A percentile compares a stretch with the other conserved stretches of the same genome.
Conservation (phyloP, 2,329 filamentous ascomycete species). For the Fulvia fulva region DNA sequence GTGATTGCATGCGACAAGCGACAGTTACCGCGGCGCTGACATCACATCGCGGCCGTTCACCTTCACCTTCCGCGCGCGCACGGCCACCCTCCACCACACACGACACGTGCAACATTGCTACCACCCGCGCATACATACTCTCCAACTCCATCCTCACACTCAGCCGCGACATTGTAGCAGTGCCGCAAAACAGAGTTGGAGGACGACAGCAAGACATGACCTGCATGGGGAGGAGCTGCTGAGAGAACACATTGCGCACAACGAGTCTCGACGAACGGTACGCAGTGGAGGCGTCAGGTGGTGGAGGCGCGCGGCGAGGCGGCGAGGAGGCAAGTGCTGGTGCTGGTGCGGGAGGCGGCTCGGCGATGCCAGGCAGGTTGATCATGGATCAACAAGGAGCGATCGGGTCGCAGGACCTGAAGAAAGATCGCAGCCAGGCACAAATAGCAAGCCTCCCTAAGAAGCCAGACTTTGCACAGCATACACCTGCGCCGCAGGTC, state of each 20-base stretch:
- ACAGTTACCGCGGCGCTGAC: neutral
- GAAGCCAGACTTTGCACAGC: constrained; percentile 19
- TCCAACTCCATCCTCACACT: neutral
- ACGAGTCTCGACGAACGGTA: constrained; percentile 12
- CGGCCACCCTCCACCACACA: neutral
- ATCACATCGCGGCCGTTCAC: neutral
- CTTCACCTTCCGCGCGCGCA: neutral
- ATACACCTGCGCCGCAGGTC: constrained; percentile 7
- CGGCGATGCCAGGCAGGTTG: constrained; percentile 46
- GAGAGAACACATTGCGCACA: constrained; percentile 28
- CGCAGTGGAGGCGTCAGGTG: constrained; percentile 17
- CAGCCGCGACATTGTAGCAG: no score
- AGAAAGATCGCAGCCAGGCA: constrained; percentile 30
- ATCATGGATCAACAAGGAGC: constrained; percentile 45
- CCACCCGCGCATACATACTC: neutral
- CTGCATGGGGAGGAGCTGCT: constrained; percentile 6
- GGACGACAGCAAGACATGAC: constrained; percentile 20
- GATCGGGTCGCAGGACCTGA: constrained; percentile 34
- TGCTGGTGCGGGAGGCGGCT: constrained; percentile 16
- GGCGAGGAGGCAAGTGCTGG: constrained; percentile 12
- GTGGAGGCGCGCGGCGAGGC: constrained; percentile 16
- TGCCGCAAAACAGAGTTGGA: neutral
- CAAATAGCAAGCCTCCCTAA: constrained; percentile 19
- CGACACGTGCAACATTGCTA: neutral
- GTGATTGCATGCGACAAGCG: neutral